These are phyloP conservation scores for Acer saccharum DNA, from an alignment of 345 rosid species.

Conservation along the genomic window DNA sequence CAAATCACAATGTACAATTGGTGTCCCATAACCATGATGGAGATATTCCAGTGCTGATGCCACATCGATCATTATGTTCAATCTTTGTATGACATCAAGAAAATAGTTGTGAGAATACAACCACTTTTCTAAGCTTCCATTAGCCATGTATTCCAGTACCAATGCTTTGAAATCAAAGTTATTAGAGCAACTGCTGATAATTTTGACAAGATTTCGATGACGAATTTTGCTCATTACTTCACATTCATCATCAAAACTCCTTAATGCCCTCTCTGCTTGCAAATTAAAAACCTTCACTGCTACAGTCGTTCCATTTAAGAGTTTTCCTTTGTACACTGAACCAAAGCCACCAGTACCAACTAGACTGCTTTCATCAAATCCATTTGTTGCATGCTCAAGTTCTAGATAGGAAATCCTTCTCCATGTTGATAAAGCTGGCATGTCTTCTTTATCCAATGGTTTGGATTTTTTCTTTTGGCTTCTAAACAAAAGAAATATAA, in stretches of 20 bases:
- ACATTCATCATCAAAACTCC: constrained; percentile 8
- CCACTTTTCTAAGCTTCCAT: too few relatives aligned
- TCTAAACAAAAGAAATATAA: background rate
- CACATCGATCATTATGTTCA: constrained; percentile 21
- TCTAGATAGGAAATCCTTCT: background rate
- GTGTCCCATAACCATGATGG: too few relatives aligned
- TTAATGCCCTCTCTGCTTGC: background rate
- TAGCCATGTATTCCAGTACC: too few relatives aligned
- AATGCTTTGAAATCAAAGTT: background rate
- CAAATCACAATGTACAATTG: too few relatives aligned
- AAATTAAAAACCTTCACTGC: constrained; percentile 7
- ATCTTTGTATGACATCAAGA: background rate
- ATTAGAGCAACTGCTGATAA: background rate
- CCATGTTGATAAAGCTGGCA: background rate
- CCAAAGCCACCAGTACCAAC: background rate
- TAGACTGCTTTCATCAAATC: background rate
- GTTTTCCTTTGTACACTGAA: background rate
- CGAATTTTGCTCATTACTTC: constrained; percentile 3
- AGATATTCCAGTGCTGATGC: constrained; percentile 22
- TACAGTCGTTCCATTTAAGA: background rate
- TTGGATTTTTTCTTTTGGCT: background rate
- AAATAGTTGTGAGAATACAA: background rate
- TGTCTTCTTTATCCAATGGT: background rate
- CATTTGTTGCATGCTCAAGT: background rate
- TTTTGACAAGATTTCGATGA: constrained; percentile 7